Percentiles rank a stretch among this genome's conserved stretches.
These are phyloP conservation scores for Leptosphaerulina australis DNA, from an alignment of 2,329 filamentous ascomycete species.

Conservation along the genomic window DNA sequence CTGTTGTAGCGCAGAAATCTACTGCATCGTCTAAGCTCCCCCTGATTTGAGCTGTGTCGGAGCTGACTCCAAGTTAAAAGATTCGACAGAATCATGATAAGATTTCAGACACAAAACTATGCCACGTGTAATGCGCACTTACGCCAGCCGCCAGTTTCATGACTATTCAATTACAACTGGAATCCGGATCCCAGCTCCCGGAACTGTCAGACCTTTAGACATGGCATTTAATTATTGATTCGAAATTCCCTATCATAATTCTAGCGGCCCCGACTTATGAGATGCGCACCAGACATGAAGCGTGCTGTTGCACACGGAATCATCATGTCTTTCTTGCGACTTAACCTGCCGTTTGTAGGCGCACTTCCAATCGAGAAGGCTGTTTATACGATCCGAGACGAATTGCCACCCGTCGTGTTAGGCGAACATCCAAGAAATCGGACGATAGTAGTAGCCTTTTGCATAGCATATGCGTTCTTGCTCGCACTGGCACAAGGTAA, in stretches of 20 bases:
- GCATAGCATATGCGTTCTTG: constrained; percentile 21
- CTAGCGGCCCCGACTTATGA: background rate
- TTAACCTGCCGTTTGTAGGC: background rate
- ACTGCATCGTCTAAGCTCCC: background rate
- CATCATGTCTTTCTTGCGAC: background rate
- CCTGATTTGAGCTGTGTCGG: background rate
- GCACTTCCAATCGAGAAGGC: background rate
- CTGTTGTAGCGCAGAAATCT: background rate
- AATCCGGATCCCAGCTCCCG: too few species aligned
- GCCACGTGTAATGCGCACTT: background rate
- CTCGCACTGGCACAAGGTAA: constrained; percentile 30
- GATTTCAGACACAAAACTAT: background rate
- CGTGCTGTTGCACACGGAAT: background rate
- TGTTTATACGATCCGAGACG: background rate
- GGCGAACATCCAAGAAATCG: constrained; percentile 18
- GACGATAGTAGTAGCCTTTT: constrained; percentile 19
- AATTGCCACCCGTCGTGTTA: background rate
- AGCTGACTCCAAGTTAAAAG: background rate
- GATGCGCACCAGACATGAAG: background rate
- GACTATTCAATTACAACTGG: background rate
- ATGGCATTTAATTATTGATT: background rate
- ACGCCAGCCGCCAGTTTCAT: background rate
- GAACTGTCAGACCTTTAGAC: background rate
- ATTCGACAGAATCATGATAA: background rate
- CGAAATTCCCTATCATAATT: background rate